A percentile compares a stretch with the other conserved stretches of the same genome.
These are phyloP conservation scores for Microcera coccophila DNA, from an alignment of 2,329 filamentous ascomycete genomes.

Conservation along the genomic window DNA sequence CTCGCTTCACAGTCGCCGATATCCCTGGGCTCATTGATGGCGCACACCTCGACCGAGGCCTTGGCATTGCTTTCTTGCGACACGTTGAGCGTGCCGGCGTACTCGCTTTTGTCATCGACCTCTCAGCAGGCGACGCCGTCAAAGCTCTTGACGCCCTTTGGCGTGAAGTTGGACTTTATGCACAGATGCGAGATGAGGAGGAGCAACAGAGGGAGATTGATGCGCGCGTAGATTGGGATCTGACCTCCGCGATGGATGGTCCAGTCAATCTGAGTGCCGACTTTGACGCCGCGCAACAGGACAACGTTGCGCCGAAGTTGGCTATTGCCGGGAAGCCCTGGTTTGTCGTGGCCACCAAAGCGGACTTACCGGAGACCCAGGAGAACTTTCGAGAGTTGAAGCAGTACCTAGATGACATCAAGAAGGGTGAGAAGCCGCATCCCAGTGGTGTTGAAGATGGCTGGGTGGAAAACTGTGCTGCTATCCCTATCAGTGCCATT, in stretches of 20 bases:
- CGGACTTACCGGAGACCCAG: conserved; percentile 74
- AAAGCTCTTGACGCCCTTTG: conserved; percentile 75
- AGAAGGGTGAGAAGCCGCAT: conserved; percentile 60
- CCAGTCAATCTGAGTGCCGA: conserved; percentile 24
- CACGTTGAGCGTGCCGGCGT: conserved; percentile 93
- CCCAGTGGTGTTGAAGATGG: conserved; percentile 62
- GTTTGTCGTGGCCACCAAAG: conserved; percentile 94
- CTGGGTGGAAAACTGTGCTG: conserved; percentile 60
- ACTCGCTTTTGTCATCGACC: conserved; percentile 88
- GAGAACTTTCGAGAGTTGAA: conserved; percentile 69
- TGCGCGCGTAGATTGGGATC: conserved; percentile 53
- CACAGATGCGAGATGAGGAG: conserved; percentile 69
- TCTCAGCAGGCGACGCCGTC: conserved; percentile 75
- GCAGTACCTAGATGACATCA: conserved; percentile 65
- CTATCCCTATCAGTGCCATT: conserved; percentile 86
- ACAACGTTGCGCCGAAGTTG: conserved; percentile 38
- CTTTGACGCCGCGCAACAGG: conserved; percentile 12
- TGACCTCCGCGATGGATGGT: conserved; percentile 43
- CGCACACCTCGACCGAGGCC: conserved; percentile 84
- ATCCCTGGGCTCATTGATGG: conserved; percentile 92
- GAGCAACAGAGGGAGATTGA: conserved; percentile 63
- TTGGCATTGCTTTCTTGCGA: conserved; percentile 86
- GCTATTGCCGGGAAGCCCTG: conserved; percentile 91
- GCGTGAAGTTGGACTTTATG: conserved; percentile 87
- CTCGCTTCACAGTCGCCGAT: conserved; percentile 88